Conservation (phyloP, 352 stramenopile species). For the Phytophthora fragariae region DNA sequence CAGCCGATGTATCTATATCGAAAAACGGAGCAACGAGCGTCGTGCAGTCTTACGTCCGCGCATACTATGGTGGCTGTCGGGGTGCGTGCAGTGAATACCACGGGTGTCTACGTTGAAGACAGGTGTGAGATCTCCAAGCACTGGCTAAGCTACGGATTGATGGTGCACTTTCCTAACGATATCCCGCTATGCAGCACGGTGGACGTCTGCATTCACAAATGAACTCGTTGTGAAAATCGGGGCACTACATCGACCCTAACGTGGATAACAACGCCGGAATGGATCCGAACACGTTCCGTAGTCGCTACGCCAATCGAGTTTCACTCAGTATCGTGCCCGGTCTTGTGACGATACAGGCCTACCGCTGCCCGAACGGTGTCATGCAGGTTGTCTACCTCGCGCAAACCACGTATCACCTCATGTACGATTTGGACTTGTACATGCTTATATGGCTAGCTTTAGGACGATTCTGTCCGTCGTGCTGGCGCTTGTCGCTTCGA, state of each 20-base stretch:
- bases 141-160: slow-evolving; percentile 30
- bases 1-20: slow-evolving; percentile 4
- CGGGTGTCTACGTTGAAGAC: slow-evolving; percentile 32
- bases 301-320: slow-evolving; percentile 27
- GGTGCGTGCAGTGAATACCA: slow-evolving; percentile 27
- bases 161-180: slow-evolving; percentile 34
- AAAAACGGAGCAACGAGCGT: slow-evolving; percentile 20
- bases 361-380: slow-evolving; percentile 33
- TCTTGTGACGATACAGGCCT: slow-evolving; percentile 35
- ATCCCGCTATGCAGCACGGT: slow-evolving; percentile 30
- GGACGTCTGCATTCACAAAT: slow-evolving; percentile 34
- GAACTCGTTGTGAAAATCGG: slow-evolving; percentile 30
- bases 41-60: slow-evolving; percentile 28
- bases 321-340: slow-evolving; percentile 30
- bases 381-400: slow-evolving; percentile 32
- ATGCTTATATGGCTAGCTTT: slow-evolving; percentile 19
- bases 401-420: slow-evolving; percentile 31
- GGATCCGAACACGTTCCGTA: slow-evolving; percentile 25
- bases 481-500: slow-evolving; percentile 8
- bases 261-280: slow-evolving; percentile 19
- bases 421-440: slow-evolving; percentile 33
- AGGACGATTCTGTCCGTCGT: slow-evolving; percentile 6
- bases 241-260: slow-evolving; percentile 3
- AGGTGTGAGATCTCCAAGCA: slow-evolving; percentile 14
- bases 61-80: slow-evolving; percentile 32